These are phyloP conservation scores for Xylaria grammica DNA, from an alignment of 495 filamentous ascomycete species.

Conservation along the genomic window DNA sequence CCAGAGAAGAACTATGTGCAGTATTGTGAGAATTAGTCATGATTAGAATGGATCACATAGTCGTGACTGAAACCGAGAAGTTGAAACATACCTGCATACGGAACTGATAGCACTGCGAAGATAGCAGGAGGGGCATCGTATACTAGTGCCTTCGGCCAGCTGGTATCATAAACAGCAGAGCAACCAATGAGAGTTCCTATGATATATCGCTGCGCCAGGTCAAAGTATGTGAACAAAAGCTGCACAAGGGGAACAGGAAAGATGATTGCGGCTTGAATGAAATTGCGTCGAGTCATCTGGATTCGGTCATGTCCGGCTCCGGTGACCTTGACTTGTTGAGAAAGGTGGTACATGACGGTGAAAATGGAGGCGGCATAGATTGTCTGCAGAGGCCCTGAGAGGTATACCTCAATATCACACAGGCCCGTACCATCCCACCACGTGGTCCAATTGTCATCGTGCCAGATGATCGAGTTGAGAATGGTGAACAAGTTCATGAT, in stretches of 20 bases:
- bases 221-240: conserved; percentile 70
- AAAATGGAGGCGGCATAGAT: conserved; percentile 66
- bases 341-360: conserved; percentile 78
- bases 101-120: conserved; percentile 64
- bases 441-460: conserved; percentile 63
- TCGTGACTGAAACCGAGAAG: not conserved
- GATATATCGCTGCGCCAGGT: conserved; percentile 73
- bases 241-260: conserved; percentile 69
- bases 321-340: conserved; percentile 69
- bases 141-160: conserved; percentile 73
- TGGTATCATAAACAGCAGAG: conserved; percentile 63
- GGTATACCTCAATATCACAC: conserved; percentile 82
- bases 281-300: conserved; percentile 57
- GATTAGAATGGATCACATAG: not conserved
- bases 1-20: conserved; percentile 62
- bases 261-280: conserved; percentile 68
- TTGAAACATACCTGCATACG: conserved; percentile 73
- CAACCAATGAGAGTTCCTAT: conserved; percentile 80
- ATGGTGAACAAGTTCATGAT: conserved; percentile 70
- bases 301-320: conserved; percentile 54
- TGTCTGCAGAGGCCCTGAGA: conserved; percentile 59
- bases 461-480: conserved; percentile 84
- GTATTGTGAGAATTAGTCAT: conserved; percentile 12
- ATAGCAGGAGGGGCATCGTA: conserved; percentile 70
- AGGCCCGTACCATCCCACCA: conserved; percentile 79